Evolutionary conservation across 495 filamentous ascomycete species (phyloP).

Genomic region (Aspergillus conjunctus): DNA sequence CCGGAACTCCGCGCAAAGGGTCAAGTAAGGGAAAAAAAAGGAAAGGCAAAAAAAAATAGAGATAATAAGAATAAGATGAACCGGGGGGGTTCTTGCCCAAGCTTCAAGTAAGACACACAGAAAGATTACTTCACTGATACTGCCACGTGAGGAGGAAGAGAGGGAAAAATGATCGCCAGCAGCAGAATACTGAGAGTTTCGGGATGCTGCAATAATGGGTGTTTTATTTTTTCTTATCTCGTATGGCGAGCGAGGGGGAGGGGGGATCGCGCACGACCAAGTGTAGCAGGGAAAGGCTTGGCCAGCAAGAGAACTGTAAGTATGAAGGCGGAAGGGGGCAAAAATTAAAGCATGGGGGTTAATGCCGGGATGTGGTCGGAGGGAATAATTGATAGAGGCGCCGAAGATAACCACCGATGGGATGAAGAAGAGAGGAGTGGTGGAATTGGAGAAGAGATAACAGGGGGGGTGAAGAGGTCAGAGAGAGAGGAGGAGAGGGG

Average conservation of each 20-base stretch:
- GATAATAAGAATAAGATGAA: slow-evolving; percentile 30
- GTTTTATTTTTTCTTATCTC: slow-evolving; percentile 17
- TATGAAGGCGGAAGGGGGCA: slow-evolving; percentile 7
- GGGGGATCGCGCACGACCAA: slow-evolving; percentile 18
- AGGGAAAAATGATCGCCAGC: slow-evolving; percentile 21
- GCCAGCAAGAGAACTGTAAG: slow-evolving; percentile 18
- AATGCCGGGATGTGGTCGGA: background rate
- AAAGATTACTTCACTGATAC: slow-evolving; percentile 20
- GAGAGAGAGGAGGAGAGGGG: slow-evolving; percentile 5
- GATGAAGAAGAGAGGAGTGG: background rate
- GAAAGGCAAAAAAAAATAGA: slow-evolving; percentile 52
- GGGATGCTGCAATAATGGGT: slow-evolving; percentile 10
- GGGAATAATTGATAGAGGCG: background rate
- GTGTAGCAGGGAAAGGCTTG: slow-evolving; percentile 23
- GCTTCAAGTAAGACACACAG: slow-evolving; percentile 18
- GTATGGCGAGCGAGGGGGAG: slow-evolving; percentile 13
- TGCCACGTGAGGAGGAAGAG: slow-evolving; percentile 30
- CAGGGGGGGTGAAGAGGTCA: slow-evolving; percentile 1
- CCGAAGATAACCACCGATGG: slow-evolving; percentile 4
- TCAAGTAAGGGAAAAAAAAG: slow-evolving; percentile 3
- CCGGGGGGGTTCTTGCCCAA: slow-evolving; percentile 12
- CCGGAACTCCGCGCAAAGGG: slow-evolving; percentile 13
- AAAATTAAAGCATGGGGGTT: slow-evolving; percentile 13
- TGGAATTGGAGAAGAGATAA: background rate
- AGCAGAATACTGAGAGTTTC: slow-evolving; percentile 17